Base-by-base conservation (phyloP, 2,329 filamentous ascomycete species). In the Aspergillus puulaauensis region DNA sequence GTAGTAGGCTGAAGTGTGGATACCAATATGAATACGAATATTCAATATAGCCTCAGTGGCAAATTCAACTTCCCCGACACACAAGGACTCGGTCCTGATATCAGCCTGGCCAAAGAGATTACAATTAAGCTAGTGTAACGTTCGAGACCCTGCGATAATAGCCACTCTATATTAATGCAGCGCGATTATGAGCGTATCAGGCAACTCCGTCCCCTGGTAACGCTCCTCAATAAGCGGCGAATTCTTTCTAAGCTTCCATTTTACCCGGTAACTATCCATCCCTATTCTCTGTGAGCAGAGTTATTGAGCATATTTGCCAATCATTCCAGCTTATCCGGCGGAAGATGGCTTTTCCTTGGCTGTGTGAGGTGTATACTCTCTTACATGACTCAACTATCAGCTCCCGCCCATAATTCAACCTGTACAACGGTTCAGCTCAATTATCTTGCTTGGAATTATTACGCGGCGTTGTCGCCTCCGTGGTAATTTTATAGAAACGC, bases 121-220 rank as follows among this genome's bases (percentile, higher is more conserved):
- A 23, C 35, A 47, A 44, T 33, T 15, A 48, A 48, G n/a, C 41
- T 54, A 48, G 52, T 54, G 52, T 54, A 54, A 48, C 44, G 44
- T 15, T 31, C 44, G 23, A 54, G 52, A 33, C 43, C 52, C 43
- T 40, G n/a, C 23, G 21, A 44, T 44, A 39, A 21, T 44, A 31
- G 35, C 52, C 43, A 24, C 35, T 41, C 19, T 33, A 40, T 53
- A 46, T 15, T 4, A 19, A 43, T 41, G 43, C 39, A 11, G 21
- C 45, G 31, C 45, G 24, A 48, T n/a, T 19, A 48, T 35, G n/a
- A 48, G 23, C 45, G 8, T n/a, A n/a, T 48, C 11, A 37, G 27
- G 9, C 27, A 37, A 46, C 40, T 44, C 50, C 50, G 50, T 19
- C 27, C 50, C 40, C 17, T 43, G 40, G 44, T 5, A 9, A 8